A percentile compares a stretch with the other conserved stretches of the same genome.
Conservation (phyloP, 2,329 filamentous ascomycete genomes). For the Niveomyces coronatus region DNA sequence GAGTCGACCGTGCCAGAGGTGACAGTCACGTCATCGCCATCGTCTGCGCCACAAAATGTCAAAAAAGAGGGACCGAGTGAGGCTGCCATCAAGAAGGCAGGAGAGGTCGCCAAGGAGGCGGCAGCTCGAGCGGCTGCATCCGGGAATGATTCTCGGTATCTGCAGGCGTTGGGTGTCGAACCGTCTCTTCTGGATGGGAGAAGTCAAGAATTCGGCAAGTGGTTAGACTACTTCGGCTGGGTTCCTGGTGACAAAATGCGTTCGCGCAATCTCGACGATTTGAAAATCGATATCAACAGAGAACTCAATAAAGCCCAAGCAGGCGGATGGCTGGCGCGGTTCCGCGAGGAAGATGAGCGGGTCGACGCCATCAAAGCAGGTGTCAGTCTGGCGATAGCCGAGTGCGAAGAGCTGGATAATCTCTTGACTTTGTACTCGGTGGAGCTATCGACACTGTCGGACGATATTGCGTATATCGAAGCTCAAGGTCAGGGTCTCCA, state of each 20-base stretch:
- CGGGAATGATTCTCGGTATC: constrained; percentile 69
- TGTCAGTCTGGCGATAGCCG: constrained; percentile 80
- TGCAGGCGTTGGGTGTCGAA: constrained; percentile 69
- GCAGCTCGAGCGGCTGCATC: constrained; percentile 51
- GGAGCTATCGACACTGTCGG: constrained; percentile 83
- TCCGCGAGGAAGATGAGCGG: constrained; percentile 79
- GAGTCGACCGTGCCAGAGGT: constrained; percentile 43
- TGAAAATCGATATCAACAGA: constrained; percentile 74
- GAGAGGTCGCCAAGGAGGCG: constrained; percentile 31
- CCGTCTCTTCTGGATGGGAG: constrained; percentile 63
- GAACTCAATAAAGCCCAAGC: constrained; percentile 87
- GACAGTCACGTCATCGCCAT: constrained; percentile 34
- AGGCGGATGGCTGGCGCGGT: constrained; percentile 79
- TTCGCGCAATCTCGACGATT: constrained; percentile 63
- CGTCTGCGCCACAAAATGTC: constrained; percentile 26
- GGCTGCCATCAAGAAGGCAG: constrained; percentile 16
- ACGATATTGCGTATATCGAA: constrained; percentile 95
- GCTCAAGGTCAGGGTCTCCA: constrained; percentile 94
- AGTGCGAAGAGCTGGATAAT: constrained; percentile 94
- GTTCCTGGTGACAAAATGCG: constrained; percentile 65
- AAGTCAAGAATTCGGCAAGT: constrained; percentile 69
- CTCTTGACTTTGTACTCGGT: constrained; percentile 89
- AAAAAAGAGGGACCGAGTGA: constrained; percentile 25
- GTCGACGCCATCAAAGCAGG: constrained; percentile 77
- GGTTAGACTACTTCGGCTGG: constrained; percentile 84